Base-by-base conservation (phyloP, 441 rosid genomes). In the Eruca vesicaria region DNA sequence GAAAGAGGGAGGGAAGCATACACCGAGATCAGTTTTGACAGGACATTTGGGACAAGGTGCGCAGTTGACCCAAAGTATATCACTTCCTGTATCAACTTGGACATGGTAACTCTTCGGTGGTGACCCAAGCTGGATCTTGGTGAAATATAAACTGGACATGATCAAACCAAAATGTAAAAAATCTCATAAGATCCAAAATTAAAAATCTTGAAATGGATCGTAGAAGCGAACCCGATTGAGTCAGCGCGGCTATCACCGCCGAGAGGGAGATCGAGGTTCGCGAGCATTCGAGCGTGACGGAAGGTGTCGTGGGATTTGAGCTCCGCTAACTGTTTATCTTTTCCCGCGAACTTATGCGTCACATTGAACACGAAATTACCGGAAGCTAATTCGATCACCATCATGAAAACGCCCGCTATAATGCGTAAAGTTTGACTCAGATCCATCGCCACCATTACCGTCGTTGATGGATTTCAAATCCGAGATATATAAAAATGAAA, bases 81-180 rank as follows among this genome's bases (percentile, higher is more conserved):
- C 98, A 77, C 99, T 95, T 77, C 98, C 98, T 9, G 97, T 91
- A 69, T 95, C 99, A 73, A 95, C 90, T 84, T 95, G 99, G 29
- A 95, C 99, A 36, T 68, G 82, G 71, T 86, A 93, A 19, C 91
- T 88, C 77, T 83, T 84, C 15, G 95, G 59, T 43, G 97, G 99
- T 16, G 80, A 82, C 23, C 97, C 98, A 3, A 95, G 83, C 59
- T 85, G 87, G 80, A 93, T 88, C 73, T 82, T 84, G 1, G 95
- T 82, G 61, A 81, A 95, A 82, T 95, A 95, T 21, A 95, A 88
- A 79, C 99, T 94, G 72, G 18, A 2, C 3, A 35, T 33, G 11
- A 36, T 36, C 43, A 36, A 52, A 66, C 71, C 74, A 76, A 63
- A 75, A 66, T 67, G 14, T 55, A 11, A 79, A 29, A 1, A 4